phyloP scores from a whole-genome alignment of 495 filamentous ascomycete species.

The Aspergillus saccharolyticus region DNA sequence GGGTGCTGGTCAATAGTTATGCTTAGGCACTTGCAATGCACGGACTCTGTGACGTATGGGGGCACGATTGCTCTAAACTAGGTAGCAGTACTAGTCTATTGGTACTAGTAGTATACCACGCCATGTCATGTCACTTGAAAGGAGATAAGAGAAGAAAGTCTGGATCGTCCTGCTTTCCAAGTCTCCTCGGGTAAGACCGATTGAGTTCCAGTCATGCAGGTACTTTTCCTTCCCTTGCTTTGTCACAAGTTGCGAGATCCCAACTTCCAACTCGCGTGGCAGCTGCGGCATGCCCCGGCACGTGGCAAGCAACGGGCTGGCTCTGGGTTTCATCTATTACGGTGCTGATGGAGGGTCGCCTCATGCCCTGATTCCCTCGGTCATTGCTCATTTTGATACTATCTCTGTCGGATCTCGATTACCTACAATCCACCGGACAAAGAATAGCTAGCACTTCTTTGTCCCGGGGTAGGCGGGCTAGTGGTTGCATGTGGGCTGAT shows the following conservation, averaged over 20 bases:
- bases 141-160: too few species aligned
- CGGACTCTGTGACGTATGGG: too few species aligned
- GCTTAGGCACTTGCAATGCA: too few species aligned
- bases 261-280: slow-evolving; percentile 15
- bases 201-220: neutral
- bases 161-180: neutral
- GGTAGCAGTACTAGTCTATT: too few species aligned
- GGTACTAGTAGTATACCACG: too few species aligned
- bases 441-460: neutral
- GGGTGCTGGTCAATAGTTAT: too few species aligned
- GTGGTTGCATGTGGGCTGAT: too few species aligned
- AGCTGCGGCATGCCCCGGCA: slow-evolving; percentile 3
- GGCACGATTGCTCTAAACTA: too few species aligned
- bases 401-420: neutral
- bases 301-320: slow-evolving; percentile 12
- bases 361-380: neutral
- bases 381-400: neutral
- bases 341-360: neutral
- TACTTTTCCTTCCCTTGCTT: neutral
- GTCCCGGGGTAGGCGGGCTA: too few species aligned
- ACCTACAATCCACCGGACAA: neutral
- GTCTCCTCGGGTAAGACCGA: neutral
- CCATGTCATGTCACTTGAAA: too few species aligned
- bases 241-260: neutral
- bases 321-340: neutral